These are phyloP conservation scores for Hanseniaspora vineae DNA, from an alignment of 805 yeast species.

Conservation along the genomic window DNA sequence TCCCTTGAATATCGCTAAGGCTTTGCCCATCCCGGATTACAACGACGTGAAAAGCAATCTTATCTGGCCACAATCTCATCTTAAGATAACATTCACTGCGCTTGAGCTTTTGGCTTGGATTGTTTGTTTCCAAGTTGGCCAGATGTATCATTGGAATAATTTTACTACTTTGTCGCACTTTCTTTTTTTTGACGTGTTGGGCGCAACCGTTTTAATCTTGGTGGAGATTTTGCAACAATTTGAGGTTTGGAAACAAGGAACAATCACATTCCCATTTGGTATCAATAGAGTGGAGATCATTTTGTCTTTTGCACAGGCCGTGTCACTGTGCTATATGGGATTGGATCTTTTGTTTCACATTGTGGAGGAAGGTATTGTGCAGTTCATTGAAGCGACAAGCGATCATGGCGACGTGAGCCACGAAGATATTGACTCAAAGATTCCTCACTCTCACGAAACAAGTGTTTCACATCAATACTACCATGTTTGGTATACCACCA, in stretches of 20 bases:
- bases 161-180: slow-evolving; percentile 75
- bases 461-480: slow-evolving; percentile 7
- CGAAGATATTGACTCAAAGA: slow-evolving; percentile 20
- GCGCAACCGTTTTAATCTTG: slow-evolving; percentile 51
- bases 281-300: slow-evolving; percentile 82
- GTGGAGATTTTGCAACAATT: slow-evolving; percentile 83
- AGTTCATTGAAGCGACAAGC: slow-evolving; percentile 19
- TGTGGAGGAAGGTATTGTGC: slow-evolving; percentile 55
- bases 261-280: slow-evolving; percentile 83
- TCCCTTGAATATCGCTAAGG: slow-evolving; percentile 65
- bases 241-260: slow-evolving; percentile 78
- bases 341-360: slow-evolving; percentile 78
- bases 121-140: slow-evolving; percentile 47
- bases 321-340: slow-evolving; percentile 82
- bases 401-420: slow-evolving; percentile 14
- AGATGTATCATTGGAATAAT: slow-evolving; percentile 41
- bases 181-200: slow-evolving; percentile 74
- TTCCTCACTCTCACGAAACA: slow-evolving; percentile 23
- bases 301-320: slow-evolving; percentile 75
- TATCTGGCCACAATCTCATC: slow-evolving; percentile 38
- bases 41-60: slow-evolving; percentile 52
- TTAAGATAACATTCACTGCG: slow-evolving; percentile 44
- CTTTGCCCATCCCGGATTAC: slow-evolving; percentile 33
- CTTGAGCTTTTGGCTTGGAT: slow-evolving; percentile 45
- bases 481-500: slow-evolving; percentile 16